Base-by-base conservation (phyloP, 257 asterid genomes). In the Perilla frutescens region DNA sequence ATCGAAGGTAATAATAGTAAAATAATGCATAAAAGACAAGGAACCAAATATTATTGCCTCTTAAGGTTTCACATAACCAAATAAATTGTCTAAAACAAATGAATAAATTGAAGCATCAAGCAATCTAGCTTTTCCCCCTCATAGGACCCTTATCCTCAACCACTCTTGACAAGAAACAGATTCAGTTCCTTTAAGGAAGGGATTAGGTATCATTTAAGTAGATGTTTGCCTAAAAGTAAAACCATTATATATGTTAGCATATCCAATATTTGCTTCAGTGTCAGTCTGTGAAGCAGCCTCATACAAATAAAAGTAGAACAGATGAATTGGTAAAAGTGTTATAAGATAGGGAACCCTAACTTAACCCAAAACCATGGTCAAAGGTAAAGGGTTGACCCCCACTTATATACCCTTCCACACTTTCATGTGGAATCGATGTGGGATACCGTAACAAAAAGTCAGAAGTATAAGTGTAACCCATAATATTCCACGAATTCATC, bases 121-220 rank as follows among this genome's bases (percentile, higher is more conserved):
- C 63, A 67, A 39, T 66, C 63, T 45, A 55, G 41, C 36, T 14
- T 64, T 34, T 56, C 58, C 64, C 60, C 68, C 58, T 55, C 36
- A 32, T 44, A 55, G 45, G 51, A 45, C 15, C 37, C 29, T 32
- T 56, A 32, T 66, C 77, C 41, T 29, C 43, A 15, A 41, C 34
- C 40, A 56, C 73, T 55, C 61, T 74, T 37, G 6, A 43, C 51
- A 54, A 62, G 66, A 47, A 41, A 54, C 10, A 14, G 12, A 32
- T n/a, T 10, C 14, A 26, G 32, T 11, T 58, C 43, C 29, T 59
- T 71, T 10, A 44, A 45, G 60, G 1, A 13, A 31, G 56, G 20
- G 29, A 71, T 26, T 45, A 58, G 40, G 60, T 59, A 34, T n/a
- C 40, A 11, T 9, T 9, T 44, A 34, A 60, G 70, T 48, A 49